Conservation (phyloP, 2,329 filamentous ascomycete genomes). For the Pseudogymnoascus sp. region DNA sequence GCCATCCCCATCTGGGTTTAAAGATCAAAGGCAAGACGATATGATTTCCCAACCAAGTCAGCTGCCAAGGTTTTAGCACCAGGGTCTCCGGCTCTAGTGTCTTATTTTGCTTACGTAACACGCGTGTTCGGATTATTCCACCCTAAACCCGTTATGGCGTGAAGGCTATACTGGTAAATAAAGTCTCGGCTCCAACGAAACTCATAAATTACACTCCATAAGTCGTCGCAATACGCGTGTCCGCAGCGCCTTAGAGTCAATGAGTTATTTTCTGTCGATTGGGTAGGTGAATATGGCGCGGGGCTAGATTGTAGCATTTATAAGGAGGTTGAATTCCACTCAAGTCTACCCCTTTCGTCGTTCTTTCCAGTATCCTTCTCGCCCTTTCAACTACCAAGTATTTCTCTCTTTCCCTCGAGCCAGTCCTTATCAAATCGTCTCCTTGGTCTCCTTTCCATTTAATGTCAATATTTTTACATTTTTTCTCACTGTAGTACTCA, state of each 20-base stretch:
- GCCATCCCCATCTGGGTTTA: background rate
- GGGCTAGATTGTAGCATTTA: background rate
- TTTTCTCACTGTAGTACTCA: background rate
- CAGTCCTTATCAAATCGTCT: background rate
- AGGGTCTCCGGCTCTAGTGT: background rate
- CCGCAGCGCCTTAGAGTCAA: background rate
- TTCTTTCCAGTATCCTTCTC: background rate
- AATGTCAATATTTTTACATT: background rate
- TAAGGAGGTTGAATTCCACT: background rate
- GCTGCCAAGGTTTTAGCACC: background rate
- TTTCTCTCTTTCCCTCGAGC: background rate
- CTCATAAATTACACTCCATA: background rate
- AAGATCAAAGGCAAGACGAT: background rate
- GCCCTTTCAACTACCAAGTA: background rate
- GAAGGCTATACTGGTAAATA: background rate
- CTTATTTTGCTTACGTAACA: background rate
- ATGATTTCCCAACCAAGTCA: background rate
- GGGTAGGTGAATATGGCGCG: background rate
- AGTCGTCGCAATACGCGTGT: constrained; percentile 8
- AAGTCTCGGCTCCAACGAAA: background rate
- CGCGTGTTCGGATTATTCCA: background rate
- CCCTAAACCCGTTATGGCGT: background rate
- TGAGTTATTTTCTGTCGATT: background rate
- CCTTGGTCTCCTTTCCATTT: background rate
- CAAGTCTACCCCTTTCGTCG: background rate